Evolutionary conservation across 1,139 yeast species (phyloP).

Genomic region (Suhomyces ambrosiae): DNA sequence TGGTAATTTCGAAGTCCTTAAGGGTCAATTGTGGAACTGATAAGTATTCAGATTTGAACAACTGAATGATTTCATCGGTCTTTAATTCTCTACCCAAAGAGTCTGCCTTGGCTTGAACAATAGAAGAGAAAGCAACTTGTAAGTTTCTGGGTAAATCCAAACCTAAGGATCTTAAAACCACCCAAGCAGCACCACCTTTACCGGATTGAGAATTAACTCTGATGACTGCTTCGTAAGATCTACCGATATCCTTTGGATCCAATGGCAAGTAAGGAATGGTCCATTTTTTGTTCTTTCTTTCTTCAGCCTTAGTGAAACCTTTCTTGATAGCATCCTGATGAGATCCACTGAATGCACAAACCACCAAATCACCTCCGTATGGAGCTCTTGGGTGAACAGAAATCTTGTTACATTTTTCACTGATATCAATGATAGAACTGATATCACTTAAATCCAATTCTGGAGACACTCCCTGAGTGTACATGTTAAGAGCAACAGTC

Average conservation of each 20-base stretch:
- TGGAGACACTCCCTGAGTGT: conserved; percentile 50
- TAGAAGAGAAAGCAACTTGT: conserved; percentile 44
- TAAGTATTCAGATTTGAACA: conserved; percentile 41
- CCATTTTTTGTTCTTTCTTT: conserved; percentile 35
- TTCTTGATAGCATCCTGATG: conserved; percentile 56
- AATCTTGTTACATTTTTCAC: conserved; percentile 51
- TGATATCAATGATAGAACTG: conserved; percentile 41
- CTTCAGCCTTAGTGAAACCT: conserved; percentile 40
- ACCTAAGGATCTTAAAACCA: conserved; percentile 48
- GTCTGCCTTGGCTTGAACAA: conserved; percentile 47
- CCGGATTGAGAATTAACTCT: conserved; percentile 55
- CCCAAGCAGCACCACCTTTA: conserved; percentile 56
- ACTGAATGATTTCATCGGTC: conserved; percentile 41
- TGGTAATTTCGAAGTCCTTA: conserved; percentile 38
- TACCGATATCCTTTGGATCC: conserved; percentile 52
- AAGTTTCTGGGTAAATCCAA: conserved; percentile 51
- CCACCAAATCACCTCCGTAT: conserved; percentile 51
- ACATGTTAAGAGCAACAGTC: conserved; percentile 50
- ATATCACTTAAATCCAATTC: conserved; percentile 48
- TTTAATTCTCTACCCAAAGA: conserved; percentile 47
- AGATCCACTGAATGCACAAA: conserved; percentile 52
- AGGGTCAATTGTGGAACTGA: conserved; percentile 28
- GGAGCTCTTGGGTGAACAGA: conserved; percentile 53
- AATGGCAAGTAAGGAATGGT: conserved; percentile 51
- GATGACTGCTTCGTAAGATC: conserved; percentile 53